A percentile compares a stretch with the other conserved stretches of the same genome.
These are phyloP conservation scores for Otatea glauca DNA, from an alignment of 176 grass and related monocot species.

Conservation along the genomic window DNA sequence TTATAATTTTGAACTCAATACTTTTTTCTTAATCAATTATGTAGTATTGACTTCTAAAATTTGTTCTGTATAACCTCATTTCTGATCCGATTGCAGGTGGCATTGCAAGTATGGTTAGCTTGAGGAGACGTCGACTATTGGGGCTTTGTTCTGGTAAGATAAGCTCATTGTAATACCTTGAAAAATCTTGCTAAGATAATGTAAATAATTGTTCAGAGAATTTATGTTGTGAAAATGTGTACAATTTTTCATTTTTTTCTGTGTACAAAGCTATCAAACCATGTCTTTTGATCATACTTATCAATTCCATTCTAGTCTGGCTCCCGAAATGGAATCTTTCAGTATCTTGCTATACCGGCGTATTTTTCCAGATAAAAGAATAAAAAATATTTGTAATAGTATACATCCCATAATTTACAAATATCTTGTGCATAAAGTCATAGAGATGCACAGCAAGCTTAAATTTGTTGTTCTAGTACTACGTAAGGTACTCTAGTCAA, in stretches of 20 bases:
- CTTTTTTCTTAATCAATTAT: slow-evolving; percentile 16
- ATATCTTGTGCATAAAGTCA: background rate
- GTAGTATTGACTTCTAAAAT: slow-evolving; percentile 6
- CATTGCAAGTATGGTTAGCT: slow-evolving; percentile 83
- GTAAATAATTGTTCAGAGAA: slow-evolving; percentile 13
- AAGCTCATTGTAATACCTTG: slow-evolving; percentile 30
- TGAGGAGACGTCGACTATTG: slow-evolving; percentile 74
- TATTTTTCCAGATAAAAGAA: slow-evolving; percentile 17
- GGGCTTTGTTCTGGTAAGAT: slow-evolving; percentile 70
- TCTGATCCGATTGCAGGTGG: slow-evolving; percentile 46
- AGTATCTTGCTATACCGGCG: background rate
- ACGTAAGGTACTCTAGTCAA: background rate
- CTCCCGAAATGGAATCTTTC: slow-evolving; percentile 19
- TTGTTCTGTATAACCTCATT: slow-evolving; percentile 33
- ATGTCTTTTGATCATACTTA: slow-evolving; percentile 10
- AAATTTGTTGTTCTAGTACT: slow-evolving; percentile 21
- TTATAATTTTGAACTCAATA: background rate
- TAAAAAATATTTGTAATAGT: background rate
- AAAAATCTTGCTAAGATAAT: slow-evolving; percentile 16
- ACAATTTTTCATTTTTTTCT: background rate
- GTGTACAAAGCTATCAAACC: slow-evolving; percentile 17
- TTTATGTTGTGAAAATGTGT: slow-evolving; percentile 22
- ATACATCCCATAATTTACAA: background rate
- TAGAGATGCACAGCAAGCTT: background rate
- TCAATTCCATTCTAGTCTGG: background rate